Percentiles rank a stretch among this genome's conserved stretches.
These are phyloP conservation scores for Pinus tabuliformis DNA, from an alignment of 75 land plant species.

Conservation along the genomic window DNA sequence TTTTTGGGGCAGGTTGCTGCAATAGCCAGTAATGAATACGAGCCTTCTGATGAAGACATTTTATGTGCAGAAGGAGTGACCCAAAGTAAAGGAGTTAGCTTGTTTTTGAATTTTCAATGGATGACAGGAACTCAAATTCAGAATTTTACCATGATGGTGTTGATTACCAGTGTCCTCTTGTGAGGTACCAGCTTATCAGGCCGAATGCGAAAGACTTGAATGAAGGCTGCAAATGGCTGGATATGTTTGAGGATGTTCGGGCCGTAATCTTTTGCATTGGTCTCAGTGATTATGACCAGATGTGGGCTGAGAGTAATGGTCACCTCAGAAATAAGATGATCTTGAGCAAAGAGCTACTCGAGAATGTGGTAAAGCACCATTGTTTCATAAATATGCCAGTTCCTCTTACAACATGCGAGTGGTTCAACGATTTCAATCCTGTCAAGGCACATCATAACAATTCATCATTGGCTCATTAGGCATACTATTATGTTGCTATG, in stretches of 20 bases:
- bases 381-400: slow-evolving; percentile 57
- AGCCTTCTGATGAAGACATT: too few relatives aligned
- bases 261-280: slow-evolving; percentile 54
- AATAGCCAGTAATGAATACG: too few relatives aligned
- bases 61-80: too few relatives aligned
- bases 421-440: too few relatives aligned
- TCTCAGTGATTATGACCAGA: slow-evolving; percentile 60
- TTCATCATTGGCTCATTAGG: too few relatives aligned
- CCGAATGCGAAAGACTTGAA: slow-evolving; percentile 47
- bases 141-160: slow-evolving; percentile 46
- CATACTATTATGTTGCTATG: too few relatives aligned
- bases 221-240: slow-evolving; percentile 70
- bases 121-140: slow-evolving; percentile 66
- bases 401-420: too few relatives aligned
- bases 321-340: too few relatives aligned
- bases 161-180: slow-evolving; percentile 28
- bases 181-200: slow-evolving; percentile 39
- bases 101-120: slow-evolving; percentile 82
- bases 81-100: slow-evolving; percentile 87
- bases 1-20: too few relatives aligned
- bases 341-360: too few relatives aligned
- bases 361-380: slow-evolving; percentile 43
- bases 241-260: slow-evolving; percentile 72
- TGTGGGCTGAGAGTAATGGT: too few relatives aligned
- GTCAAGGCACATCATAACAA: too few relatives aligned